Evolutionary conservation across 2,329 filamentous ascomycete species (phyloP).

Genomic region (Fusarium sp.): DNA sequence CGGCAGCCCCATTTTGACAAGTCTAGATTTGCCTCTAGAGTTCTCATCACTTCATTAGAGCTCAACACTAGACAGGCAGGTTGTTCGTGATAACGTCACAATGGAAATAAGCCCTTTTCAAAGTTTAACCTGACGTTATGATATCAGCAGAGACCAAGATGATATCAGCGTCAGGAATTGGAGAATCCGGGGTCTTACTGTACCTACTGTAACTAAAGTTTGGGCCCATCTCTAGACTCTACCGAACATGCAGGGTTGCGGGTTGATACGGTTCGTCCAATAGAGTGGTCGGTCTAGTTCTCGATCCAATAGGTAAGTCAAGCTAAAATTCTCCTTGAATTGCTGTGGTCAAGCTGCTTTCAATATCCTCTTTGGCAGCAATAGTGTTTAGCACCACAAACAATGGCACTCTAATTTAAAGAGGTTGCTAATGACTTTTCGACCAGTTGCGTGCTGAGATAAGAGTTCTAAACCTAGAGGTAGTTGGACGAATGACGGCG

Average conservation of each 20-base stretch:
- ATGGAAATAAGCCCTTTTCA: conserved; percentile 1
- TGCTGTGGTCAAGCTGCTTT: not conserved
- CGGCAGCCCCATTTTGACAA: conserved; percentile 19
- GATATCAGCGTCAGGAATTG: conserved; percentile 32
- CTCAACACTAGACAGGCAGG: not conserved
- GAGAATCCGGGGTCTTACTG: conserved; percentile 15
- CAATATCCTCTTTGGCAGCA: not conserved
- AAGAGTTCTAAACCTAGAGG: not conserved
- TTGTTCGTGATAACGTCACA: not conserved
- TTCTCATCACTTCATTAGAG: not conserved
- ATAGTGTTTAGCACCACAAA: not conserved
- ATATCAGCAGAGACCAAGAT: conserved; percentile 29
- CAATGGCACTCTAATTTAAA: not conserved
- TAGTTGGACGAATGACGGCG: not conserved
- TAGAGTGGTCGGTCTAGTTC: conserved; percentile 8
- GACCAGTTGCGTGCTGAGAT: not conserved
- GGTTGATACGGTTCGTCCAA: conserved; percentile 26
- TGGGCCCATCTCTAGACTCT: not conserved
- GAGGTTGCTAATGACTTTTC: not conserved
- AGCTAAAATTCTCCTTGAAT: not conserved
- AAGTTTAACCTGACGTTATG: conserved; percentile 24
- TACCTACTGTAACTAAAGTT: not conserved
- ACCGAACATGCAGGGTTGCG: conserved; percentile 11
- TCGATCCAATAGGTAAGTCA: not conserved
- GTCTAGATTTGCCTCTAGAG: conserved; percentile 8